Conservation (phyloP, 176 grass and related monocot species). For the Eleusine indica region DNA sequence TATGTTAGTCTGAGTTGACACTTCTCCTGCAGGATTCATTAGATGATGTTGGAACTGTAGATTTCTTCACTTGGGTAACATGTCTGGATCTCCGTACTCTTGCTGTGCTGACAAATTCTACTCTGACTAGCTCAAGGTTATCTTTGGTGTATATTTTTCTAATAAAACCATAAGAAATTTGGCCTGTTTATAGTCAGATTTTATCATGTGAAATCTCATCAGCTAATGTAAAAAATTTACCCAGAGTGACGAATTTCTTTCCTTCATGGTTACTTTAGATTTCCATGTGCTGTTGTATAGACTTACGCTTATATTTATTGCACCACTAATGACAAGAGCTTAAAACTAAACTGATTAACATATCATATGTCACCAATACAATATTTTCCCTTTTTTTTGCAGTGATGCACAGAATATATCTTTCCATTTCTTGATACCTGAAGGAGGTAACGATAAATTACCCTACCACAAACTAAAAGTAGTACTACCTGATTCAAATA, state of each 20-base stretch:
- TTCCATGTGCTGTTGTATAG: background rate
- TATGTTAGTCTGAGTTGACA: background rate
- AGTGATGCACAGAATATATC: slow-evolving; percentile 70
- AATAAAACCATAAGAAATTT: background rate
- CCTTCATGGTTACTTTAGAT: too few relatives aligned
- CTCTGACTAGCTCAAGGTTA: slow-evolving; percentile 80
- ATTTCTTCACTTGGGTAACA: slow-evolving; percentile 74
- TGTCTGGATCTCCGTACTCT: slow-evolving; percentile 76
- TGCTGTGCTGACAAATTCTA: slow-evolving; percentile 78
- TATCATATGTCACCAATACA: background rate
- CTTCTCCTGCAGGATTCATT: slow-evolving; percentile 27
- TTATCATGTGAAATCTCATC: too few relatives aligned
- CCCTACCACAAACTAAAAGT: slow-evolving; percentile 86
- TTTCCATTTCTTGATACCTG: slow-evolving; percentile 80
- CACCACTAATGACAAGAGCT: background rate
- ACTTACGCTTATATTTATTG: background rate
- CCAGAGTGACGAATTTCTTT: too few relatives aligned
- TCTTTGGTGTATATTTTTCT: slow-evolving; percentile 22
- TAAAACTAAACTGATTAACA: background rate
- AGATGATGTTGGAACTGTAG: slow-evolving; percentile 34
- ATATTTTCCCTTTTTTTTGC: slow-evolving; percentile 41
- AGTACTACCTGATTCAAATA: slow-evolving; percentile 67
- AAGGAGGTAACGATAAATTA: slow-evolving; percentile 55
- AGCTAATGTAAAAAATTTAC: too few relatives aligned
- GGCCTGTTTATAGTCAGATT: background rate